Percentiles rank a stretch among this genome's conserved stretches.
Evolutionary conservation across 2,329 filamentous ascomycete genomes (phyloP).

Genomic region (Tolypocladium paradoxum): DNA sequence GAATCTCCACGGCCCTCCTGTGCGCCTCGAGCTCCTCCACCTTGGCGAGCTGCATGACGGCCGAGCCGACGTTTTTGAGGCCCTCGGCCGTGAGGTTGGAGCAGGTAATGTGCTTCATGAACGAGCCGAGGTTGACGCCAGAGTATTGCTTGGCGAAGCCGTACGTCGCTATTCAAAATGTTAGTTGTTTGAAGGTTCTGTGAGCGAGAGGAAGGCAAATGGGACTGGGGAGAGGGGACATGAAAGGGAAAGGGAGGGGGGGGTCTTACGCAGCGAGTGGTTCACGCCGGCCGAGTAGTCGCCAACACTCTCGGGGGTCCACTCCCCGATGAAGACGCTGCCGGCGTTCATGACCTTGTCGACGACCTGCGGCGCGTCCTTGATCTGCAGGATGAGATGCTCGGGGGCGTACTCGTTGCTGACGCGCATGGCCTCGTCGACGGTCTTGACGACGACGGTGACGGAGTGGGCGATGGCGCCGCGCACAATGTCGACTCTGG

Average conservation of each 20-base stretch:
- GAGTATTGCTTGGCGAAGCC: constrained; percentile 98
- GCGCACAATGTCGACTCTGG: constrained; percentile 84
- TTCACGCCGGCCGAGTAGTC: constrained; percentile 98
- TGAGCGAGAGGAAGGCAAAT: not conserved
- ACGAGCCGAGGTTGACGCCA: constrained; percentile 89
- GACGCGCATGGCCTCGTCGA: constrained; percentile 65
- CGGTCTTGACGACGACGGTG: constrained; percentile 63
- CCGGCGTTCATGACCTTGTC: constrained; percentile 84
- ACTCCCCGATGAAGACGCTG: constrained; percentile 88
- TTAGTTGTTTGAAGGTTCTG: constrained; percentile 5
- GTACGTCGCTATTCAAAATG: constrained; percentile 61
- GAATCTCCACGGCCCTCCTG: constrained; percentile 77
- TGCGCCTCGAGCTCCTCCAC: constrained; percentile 95
- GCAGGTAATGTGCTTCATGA: constrained; percentile 96
- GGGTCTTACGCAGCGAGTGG: constrained; percentile 76
- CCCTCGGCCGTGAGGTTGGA: constrained; percentile 81
- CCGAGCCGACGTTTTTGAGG: constrained; percentile 70
- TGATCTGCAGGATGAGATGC: constrained; percentile 85
- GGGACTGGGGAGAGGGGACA: not conserved
- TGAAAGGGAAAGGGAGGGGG: constrained; percentile 15
- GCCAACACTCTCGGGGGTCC: constrained; percentile 96
- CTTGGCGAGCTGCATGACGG: constrained; percentile 90
- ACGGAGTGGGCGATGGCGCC: constrained; percentile 87
- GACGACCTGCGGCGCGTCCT: constrained; percentile 63
- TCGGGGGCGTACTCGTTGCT: constrained; percentile 96